These are phyloP conservation scores for Sporothrix pseudoabietina DNA, from an alignment of 2,329 filamentous ascomycete species.

Conservation along the genomic window DNA sequence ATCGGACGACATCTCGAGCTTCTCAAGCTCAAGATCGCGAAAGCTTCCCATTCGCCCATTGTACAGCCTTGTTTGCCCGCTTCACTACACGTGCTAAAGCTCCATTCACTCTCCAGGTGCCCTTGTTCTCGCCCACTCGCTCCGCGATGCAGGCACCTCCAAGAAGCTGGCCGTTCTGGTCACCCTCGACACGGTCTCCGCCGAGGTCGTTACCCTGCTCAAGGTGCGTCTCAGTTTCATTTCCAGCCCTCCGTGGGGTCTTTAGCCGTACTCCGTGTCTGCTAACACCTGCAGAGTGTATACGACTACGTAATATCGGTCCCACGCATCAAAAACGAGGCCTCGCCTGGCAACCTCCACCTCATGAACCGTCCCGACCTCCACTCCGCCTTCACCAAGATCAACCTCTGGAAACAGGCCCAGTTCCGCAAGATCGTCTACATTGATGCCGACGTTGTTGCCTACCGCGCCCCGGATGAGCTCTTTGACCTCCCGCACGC, in stretches of 20 bases:
- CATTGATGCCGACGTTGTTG: slow-evolving; percentile 91
- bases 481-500: slow-evolving; percentile 68
- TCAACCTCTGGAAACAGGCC: slow-evolving; percentile 86
- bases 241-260: slow-evolving; percentile 7
- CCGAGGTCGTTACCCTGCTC: slow-evolving; percentile 75
- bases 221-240: slow-evolving; percentile 55
- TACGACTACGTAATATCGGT: slow-evolving; percentile 91
- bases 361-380: slow-evolving; percentile 92
- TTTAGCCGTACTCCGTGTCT: neutral
- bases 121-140: slow-evolving; percentile 88
- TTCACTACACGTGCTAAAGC: slow-evolving; percentile 26
- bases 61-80: neutral
- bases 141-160: slow-evolving; percentile 83
- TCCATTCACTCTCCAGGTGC: slow-evolving; percentile 64
- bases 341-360: slow-evolving; percentile 73
- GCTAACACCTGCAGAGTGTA: slow-evolving; percentile 57
- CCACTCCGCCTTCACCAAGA: slow-evolving; percentile 93
- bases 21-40: neutral
- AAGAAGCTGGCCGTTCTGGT: slow-evolving; percentile 85
- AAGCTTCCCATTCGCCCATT: neutral
- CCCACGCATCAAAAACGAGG: slow-evolving; percentile 72
- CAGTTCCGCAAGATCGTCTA: slow-evolving; percentile 94
- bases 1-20: neutral
- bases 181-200: slow-evolving; percentile 76
- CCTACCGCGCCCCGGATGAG: slow-evolving; percentile 87